Conservation (phyloP, 1,284 basidiomycete species). For the Puccinia novopanici region DNA sequence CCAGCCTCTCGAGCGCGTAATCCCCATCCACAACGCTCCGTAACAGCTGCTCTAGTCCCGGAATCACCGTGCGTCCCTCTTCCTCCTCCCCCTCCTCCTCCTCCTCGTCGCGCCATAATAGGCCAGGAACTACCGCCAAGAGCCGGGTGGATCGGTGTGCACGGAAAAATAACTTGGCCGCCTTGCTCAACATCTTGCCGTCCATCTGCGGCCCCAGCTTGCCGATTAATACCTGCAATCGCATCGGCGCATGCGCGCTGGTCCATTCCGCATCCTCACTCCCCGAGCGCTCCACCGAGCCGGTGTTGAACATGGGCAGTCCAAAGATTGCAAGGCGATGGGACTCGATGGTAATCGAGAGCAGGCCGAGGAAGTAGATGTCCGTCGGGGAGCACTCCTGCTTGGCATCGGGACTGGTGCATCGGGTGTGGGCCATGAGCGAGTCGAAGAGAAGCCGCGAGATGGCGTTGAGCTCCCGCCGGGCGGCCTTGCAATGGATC, state of each 20-base stretch:
- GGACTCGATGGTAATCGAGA: slow-evolving; percentile 30
- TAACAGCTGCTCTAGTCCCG: slow-evolving; percentile 15
- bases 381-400: neutral
- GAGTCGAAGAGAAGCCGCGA: slow-evolving; percentile 27
- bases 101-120: neutral
- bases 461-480: slow-evolving; percentile 1
- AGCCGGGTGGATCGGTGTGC: slow-evolving; percentile 13
- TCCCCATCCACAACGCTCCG: neutral
- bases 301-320: slow-evolving; percentile 21
- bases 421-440: neutral
- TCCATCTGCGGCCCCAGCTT: neutral
- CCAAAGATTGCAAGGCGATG: slow-evolving; percentile 25
- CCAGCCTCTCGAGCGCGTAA: neutral
- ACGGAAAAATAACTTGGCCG: slow-evolving; percentile 28
- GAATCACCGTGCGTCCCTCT: neutral
- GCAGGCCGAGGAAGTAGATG: slow-evolving; percentile 12
- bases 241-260: slow-evolving; percentile 13
- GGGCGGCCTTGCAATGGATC: slow-evolving; percentile 8
- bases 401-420: neutral
- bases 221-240: neutral
- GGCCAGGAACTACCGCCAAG: neutral
- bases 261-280: neutral
- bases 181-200: neutral
- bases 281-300: neutral
- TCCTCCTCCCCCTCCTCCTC: too few species aligned